Conservation (phyloP, 2,329 filamentous ascomycete species). For the Stachybotrys chartarum region DNA sequence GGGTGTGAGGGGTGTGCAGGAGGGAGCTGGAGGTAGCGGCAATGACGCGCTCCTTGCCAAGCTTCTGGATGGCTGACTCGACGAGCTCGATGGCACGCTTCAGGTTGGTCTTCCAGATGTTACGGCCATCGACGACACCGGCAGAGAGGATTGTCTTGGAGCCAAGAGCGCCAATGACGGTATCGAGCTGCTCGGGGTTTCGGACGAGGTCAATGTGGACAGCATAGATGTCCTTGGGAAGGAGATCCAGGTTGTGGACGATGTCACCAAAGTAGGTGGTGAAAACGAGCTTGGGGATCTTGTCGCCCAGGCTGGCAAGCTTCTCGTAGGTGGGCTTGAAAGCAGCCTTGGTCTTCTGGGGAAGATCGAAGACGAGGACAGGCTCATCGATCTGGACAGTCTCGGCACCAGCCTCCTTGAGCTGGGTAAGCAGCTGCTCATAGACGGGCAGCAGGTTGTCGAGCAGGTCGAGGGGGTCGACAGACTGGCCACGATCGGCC, state of each 20-base stretch:
- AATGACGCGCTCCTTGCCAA: constrained; percentile 96
- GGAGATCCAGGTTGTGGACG: constrained; percentile 93
- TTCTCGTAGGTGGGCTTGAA: constrained; percentile 98
- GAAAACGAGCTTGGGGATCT: constrained; percentile 81
- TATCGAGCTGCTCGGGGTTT: constrained; percentile 94
- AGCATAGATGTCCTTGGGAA: constrained; percentile 73
- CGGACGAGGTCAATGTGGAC: constrained; percentile 95
- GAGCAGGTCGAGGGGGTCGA: constrained; percentile 89
- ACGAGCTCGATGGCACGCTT: constrained; percentile 87
- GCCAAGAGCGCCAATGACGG: constrained; percentile 75
- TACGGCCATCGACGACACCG: constrained; percentile 96
- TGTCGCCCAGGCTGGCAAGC: constrained; percentile 66
- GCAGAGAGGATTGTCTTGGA: constrained; percentile 85
- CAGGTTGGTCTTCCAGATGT: constrained; percentile 99
- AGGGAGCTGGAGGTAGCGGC: constrained; percentile 96
- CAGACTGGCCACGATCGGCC: constrained; percentile 89
- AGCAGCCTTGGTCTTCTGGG: constrained; percentile 82
- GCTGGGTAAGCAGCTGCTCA: constrained; percentile 82
- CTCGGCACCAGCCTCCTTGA: constrained; percentile 94
- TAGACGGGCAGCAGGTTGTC: constrained; percentile 93
- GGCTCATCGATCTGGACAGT: constrained; percentile 98
- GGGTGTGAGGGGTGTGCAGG: constrained; percentile 96
- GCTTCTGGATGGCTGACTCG: constrained; percentile 84
- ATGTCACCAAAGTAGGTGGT: constrained; percentile 99
- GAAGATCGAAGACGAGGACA: constrained; percentile 89